Evolutionary conservation across 202 grass and related monocot species (phyloP), one percentile per base, ranked within the genome.

Genomic region (Zoysia matrella): DNA sequence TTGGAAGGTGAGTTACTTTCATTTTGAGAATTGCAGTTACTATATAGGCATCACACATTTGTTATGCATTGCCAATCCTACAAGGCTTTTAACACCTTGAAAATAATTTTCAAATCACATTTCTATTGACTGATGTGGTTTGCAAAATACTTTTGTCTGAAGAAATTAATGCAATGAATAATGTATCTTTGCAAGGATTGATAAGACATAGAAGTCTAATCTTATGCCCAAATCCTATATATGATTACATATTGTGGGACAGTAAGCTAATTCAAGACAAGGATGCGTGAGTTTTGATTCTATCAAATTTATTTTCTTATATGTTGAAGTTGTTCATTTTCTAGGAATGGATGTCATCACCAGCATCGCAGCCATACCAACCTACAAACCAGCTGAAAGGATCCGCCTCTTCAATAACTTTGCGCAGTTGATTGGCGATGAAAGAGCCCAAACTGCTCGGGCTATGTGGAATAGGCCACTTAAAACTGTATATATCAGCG

Each of bases 311-410:
- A 52, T 52, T 57, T 7, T 63, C n/a, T 61, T 60, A 39, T 55
- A 70, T 63, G 43, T 71, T 54, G 12, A 11, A 2, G 36, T 42
- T 44, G 45, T 56, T 83, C 7, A 56, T 86, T 82, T 50, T 89
- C 13, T 67, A 95, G 95, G 92, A 87, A 93, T 98, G 95, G 87
- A 98, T 83, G 85, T 98, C 74, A 62, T 95, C 72, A 90, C 88
- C 49, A 81, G 82, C 67, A 93, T 95, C 56, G 95, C 90, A 70
- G 83, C 84, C 46, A 89, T 93, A 77, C 95, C 88, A 52, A 98
- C 95, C 39, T 98, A 98, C 53, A 92, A 89, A 78, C 95, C 95
- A 69, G 86, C 76, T 78, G 92, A 98, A 79, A 90, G 88, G 70
- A 93, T 98, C 57, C 86, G 89, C 8, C 60, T 91, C 71, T 95